Evolutionary conservation across 2,329 filamentous ascomycete species (phyloP), one percentile per base, ranked within the genome.

Genomic region (Botryosphaeria agaves): DNA sequence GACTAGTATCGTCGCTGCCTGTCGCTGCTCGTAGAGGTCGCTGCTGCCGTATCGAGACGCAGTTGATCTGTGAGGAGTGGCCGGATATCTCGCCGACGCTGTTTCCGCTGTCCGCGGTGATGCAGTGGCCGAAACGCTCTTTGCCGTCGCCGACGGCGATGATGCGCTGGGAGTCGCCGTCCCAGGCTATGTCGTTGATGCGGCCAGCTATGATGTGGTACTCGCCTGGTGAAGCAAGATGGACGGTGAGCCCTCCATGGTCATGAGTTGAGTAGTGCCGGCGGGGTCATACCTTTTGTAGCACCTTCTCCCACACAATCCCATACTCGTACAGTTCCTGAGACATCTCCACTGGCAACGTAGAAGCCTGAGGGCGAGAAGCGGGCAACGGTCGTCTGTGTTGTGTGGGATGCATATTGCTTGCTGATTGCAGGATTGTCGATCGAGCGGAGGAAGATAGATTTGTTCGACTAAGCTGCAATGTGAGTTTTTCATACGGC

Each of bases 181-280:
- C 89, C 85, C 89, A 98, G 1, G 84, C 87, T 40, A 98, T 72
- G 52, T 98, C 89, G 51, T 93, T 92, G 57, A 98, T 87, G 32
- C 82, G 77, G 8, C 89, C 89, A 19, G 81, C 84, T 46, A 95
- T 85, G 56, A 95, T 94, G 48, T 74, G 69, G 56, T 93, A 95
- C 55, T 95, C 87, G 41, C 85, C 66, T 66, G 37, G 20, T 29
- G 12, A n/a, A 21, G 6, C 14, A 28, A 17, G n/a, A 20, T 3
- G 16, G 3, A 23, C 21, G 12, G 12, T 12, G 7, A 4, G 7
- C 7, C 21, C 21, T 23, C 21, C 9, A n/a, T n/a, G n/a, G n/a
- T n/a, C 21, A 9, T 23, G 9, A 12, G 21, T 23, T 23, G 21
- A 23, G 21, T 4, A 4, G 9, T 23, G 21, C 21, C 21, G 21